These are phyloP conservation scores for Gillenia trifoliata DNA, from an alignment of 306 rosid species.

Conservation along the genomic window DNA sequence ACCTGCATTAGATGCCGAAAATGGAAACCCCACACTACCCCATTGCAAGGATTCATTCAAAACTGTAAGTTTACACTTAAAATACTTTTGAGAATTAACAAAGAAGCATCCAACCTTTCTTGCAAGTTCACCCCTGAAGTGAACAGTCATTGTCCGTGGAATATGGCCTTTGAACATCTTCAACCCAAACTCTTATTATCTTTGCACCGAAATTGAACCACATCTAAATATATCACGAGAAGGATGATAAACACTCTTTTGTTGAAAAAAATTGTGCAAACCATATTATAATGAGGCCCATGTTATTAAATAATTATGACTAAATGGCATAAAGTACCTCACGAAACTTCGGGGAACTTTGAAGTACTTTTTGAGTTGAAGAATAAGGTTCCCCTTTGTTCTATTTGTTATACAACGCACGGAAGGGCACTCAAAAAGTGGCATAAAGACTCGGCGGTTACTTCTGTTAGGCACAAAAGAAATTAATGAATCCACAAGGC, in stretches of 20 bases:
- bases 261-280: conserved; percentile 10
- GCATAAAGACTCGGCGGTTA: conserved; percentile 96
- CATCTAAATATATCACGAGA: conserved; percentile 1
- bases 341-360: conserved; percentile 90
- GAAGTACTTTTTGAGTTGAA: conserved; percentile 90
- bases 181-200: conserved; percentile 89
- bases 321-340: conserved; percentile 47
- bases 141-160: conserved; percentile 93
- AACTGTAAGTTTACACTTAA: neutral
- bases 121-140: conserved; percentile 98
- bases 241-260: conserved; percentile 4
- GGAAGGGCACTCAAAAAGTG: conserved; percentile 85
- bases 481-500: conserved; percentile 2
- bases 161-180: conserved; percentile 98
- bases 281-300: neutral
- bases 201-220: conserved; percentile 73
- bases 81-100: conserved; percentile 15
- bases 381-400: conserved; percentile 78
- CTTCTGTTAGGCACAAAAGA: conserved; percentile 56
- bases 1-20: too few species aligned
- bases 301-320: conserved; percentile 1
- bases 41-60: neutral
- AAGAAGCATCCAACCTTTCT: conserved; percentile 24
- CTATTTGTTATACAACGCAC: conserved; percentile 63
- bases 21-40: neutral